phyloP scores from a whole-genome alignment of 768 basidiomycete genomes.

The Rhodocollybia butyracea region DNA sequence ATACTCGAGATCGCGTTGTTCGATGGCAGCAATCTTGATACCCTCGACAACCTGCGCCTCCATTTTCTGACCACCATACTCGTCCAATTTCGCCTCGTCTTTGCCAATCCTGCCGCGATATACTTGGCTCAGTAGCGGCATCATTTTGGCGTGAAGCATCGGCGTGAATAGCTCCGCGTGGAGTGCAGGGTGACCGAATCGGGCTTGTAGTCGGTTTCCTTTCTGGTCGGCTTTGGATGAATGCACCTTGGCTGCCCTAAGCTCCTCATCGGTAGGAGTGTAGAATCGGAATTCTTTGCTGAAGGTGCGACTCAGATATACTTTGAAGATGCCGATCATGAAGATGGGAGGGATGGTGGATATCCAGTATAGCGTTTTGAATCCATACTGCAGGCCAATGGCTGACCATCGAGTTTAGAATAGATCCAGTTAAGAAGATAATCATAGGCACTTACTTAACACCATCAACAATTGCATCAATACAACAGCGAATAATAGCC shows the following conservation, averaged over 20 bases:
- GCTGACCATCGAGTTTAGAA: conserved; percentile 38
- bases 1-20: conserved; percentile 78
- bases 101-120: conserved; percentile 69
- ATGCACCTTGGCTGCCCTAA: conserved; percentile 69
- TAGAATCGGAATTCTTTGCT: conserved; percentile 74
- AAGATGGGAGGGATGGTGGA: conserved; percentile 85
- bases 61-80: conserved; percentile 77
- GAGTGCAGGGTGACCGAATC: conserved; percentile 94
- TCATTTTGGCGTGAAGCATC: conserved; percentile 84
- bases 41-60: conserved; percentile 73
- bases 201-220: conserved; percentile 75
- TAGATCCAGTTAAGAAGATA: conserved; percentile 10
- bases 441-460: conserved; percentile 59
- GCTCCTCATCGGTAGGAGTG: conserved; percentile 77
- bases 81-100: conserved; percentile 63
- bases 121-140: conserved; percentile 71
- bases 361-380: conserved; percentile 75
- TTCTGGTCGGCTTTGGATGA: conserved; percentile 73
- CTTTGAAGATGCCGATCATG: conserved; percentile 77
- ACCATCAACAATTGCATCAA: conserved; percentile 88
- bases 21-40: conserved; percentile 78
- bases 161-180: conserved; percentile 85
- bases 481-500: conserved; percentile 71
- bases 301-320: conserved; percentile 72
- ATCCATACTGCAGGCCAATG: conserved; percentile 78